Percentiles rank a stretch among this genome's conserved stretches.
These are phyloP conservation scores for Chionographis japonica DNA, from an alignment of 106 monocot genomes.

Conservation along the genomic window DNA sequence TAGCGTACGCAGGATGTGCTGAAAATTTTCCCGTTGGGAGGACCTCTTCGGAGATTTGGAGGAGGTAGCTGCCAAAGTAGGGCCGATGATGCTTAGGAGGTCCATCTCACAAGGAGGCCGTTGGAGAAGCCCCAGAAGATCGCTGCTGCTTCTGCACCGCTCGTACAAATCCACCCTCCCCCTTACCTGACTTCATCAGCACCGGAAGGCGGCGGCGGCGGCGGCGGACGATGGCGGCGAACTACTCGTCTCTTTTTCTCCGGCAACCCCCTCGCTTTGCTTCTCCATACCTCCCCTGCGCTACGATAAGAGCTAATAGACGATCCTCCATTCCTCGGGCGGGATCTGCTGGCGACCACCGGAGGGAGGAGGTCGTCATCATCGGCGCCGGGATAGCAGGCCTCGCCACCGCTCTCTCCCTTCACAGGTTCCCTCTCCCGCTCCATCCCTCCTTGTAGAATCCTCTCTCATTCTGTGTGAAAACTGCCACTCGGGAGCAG, in stretches of 20 bases:
- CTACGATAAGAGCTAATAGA: too few relatives aligned
- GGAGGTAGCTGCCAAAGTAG: too few relatives aligned
- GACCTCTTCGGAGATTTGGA: too few relatives aligned
- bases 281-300: background rate
- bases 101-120: too few relatives aligned
- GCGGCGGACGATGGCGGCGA: background rate
- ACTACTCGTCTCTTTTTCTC: background rate
- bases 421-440: constrained; percentile 20
- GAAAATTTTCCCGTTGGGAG: too few relatives aligned
- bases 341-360: background rate
- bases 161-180: background rate
- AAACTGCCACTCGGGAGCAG: constrained; percentile 17
- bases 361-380: constrained; percentile 56
- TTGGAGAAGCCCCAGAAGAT: too few relatives aligned
- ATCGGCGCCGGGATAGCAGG: constrained; percentile 95
- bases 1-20: too few relatives aligned
- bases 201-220: background rate
- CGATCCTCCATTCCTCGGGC: too few relatives aligned
- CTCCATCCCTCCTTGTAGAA: background rate
- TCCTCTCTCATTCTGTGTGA: background rate
- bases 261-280: background rate
- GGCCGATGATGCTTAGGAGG: too few relatives aligned
- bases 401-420: constrained; percentile 78
- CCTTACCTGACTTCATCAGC: background rate
- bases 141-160: constrained; percentile 1